Evolutionary conservation across 2,329 filamentous ascomycete genomes (phyloP).

Genomic region (Aspergillus caelatus): DNA sequence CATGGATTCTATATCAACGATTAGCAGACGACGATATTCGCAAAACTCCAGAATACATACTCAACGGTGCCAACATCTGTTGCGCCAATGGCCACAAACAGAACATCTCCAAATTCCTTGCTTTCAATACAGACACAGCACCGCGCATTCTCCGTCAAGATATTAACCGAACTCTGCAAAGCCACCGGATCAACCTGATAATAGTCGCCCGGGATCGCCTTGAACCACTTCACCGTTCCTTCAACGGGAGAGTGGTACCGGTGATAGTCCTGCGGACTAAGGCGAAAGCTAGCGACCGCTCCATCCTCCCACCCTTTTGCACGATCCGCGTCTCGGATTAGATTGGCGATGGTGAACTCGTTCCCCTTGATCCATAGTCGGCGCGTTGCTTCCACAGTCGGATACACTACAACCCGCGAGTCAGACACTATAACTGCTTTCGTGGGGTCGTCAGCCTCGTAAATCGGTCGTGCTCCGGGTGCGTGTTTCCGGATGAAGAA

Average conservation of each 20-base stretch:
- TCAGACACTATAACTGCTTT: slow-evolving; percentile 40
- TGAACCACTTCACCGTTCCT: slow-evolving; percentile 42
- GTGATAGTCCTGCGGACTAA: slow-evolving; percentile 52
- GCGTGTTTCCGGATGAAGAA: slow-evolving; percentile 44
- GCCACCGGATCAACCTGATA: slow-evolving; percentile 47
- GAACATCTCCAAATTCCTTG: slow-evolving; percentile 44
- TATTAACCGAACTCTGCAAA: slow-evolving; percentile 38
- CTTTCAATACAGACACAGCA: slow-evolving; percentile 42
- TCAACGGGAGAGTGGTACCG: slow-evolving; percentile 49
- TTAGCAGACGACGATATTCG: not conserved
- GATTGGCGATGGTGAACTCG: slow-evolving; percentile 46
- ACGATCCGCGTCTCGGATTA: slow-evolving; percentile 41
- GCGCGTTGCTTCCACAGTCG: slow-evolving; percentile 35
- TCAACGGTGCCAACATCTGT: slow-evolving; percentile 45
- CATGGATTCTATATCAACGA: slow-evolving; percentile 33
- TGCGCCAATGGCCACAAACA: slow-evolving; percentile 48
- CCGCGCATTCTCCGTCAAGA: slow-evolving; percentile 43
- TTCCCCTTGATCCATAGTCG: slow-evolving; percentile 49
- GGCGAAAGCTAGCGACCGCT: slow-evolving; percentile 45
- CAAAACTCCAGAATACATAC: slow-evolving; percentile 27
- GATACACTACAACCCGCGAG: slow-evolving; percentile 42
- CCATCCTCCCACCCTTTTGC: slow-evolving; percentile 24
- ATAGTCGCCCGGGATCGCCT: slow-evolving; percentile 47
- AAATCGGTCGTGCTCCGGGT: slow-evolving; percentile 36
- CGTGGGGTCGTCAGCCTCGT: slow-evolving; percentile 29